Conservation (phyloP, 495 filamentous ascomycete genomes). For the Penicillium longicatenatum region DNA sequence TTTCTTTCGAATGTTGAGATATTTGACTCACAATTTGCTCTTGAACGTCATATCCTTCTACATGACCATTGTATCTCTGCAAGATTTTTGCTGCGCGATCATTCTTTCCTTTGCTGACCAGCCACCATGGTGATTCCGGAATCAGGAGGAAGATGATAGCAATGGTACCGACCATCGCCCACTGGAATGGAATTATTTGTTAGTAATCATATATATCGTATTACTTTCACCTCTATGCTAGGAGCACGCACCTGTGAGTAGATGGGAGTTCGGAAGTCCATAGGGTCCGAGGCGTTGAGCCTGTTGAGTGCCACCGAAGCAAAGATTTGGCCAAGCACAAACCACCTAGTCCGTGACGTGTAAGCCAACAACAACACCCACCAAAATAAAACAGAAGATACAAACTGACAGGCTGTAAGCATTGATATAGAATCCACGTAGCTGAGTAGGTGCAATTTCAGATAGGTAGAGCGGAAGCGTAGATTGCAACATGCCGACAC, state of each 20-base stretch:
- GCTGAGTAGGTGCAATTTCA: slow-evolving; percentile 41
- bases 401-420: slow-evolving; percentile 39
- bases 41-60: slow-evolving; percentile 31
- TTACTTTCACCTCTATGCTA: too few species aligned
- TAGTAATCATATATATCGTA: too few species aligned
- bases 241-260: slow-evolving; percentile 38
- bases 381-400: too few species aligned
- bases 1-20: not conserved
- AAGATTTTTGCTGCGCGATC: slow-evolving; percentile 36
- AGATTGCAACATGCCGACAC: slow-evolving; percentile 44
- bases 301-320: slow-evolving; percentile 40
- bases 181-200: slow-evolving; percentile 17
- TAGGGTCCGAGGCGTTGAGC: slow-evolving; percentile 28
- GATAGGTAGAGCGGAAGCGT: slow-evolving; percentile 45
- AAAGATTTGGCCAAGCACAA: slow-evolving; percentile 42
- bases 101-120: slow-evolving; percentile 37
- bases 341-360: slow-evolving; percentile 31
- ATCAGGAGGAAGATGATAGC: slow-evolving; percentile 32
- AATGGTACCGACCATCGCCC: slow-evolving; percentile 37
- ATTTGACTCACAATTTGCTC: slow-evolving; percentile 33
- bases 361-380: not conserved
- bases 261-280: slow-evolving; percentile 39
- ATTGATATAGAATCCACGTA: slow-evolving; percentile 43
- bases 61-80: slow-evolving; percentile 27
- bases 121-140: slow-evolving; percentile 42